Evolutionary conservation across 768 basidiomycete genomes (phyloP).

Genomic region (Lentinula detonsa): DNA sequence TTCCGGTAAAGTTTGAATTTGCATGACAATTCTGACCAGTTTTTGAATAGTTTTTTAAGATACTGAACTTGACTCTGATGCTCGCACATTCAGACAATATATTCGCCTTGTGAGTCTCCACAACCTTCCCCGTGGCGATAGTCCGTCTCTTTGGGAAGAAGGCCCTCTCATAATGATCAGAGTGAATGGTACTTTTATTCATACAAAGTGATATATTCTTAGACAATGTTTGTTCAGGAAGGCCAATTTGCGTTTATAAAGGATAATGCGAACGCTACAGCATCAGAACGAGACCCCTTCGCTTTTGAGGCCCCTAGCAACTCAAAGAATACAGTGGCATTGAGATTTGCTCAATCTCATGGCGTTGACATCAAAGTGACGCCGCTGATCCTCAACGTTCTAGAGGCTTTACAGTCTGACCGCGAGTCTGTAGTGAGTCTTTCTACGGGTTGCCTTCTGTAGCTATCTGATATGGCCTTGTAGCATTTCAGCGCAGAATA

Average conservation of each 20-base stretch:
- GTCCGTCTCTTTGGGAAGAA: conserved; percentile 38
- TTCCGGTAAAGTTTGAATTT: conserved; percentile 26
- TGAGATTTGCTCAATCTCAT: conserved; percentile 33
- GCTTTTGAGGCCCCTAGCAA: neutral
- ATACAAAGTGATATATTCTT: neutral
- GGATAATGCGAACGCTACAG: neutral
- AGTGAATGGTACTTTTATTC: conserved; percentile 20
- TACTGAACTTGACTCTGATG: neutral
- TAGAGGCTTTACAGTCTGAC: conserved; percentile 41
- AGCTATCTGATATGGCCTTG: neutral
- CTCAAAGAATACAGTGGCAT: conserved; percentile 21
- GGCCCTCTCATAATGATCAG: conserved; percentile 39
- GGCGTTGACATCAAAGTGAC: conserved; percentile 42
- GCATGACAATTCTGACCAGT: neutral
- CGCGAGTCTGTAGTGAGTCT: conserved; percentile 16
- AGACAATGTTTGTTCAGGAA: neutral
- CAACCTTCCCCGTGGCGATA: conserved; percentile 22
- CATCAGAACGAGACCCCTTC: neutral
- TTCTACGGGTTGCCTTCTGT: neutral
- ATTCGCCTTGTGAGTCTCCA: conserved; percentile 45
- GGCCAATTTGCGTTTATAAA: neutral
- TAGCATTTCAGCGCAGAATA: conserved; percentile 1
- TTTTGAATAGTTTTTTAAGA: conserved; percentile 12
- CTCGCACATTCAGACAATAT: conserved; percentile 37
- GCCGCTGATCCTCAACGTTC: conserved; percentile 45